Conservation (phyloP, 208 protist genomes). For the Wallacemonas rigidus region DNA sequence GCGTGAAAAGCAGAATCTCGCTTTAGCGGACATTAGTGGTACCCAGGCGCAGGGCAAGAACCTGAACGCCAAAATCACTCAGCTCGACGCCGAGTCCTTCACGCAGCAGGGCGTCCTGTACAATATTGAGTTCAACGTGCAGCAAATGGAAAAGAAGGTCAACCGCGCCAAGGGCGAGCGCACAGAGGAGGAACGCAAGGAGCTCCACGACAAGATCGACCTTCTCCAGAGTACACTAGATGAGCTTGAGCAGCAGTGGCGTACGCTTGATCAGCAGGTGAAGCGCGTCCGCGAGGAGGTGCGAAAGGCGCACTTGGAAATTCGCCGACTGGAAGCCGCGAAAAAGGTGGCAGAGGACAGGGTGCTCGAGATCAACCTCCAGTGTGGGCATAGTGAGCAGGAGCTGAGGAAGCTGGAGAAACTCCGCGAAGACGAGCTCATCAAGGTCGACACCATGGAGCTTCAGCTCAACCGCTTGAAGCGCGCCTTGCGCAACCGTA, state of each 20-base stretch:
- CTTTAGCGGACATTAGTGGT: conserved; percentile 85
- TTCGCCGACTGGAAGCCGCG: conserved; percentile 56
- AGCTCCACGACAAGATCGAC: conserved; percentile 85
- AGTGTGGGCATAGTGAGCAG: conserved; percentile 70
- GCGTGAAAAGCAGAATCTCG: conserved; percentile 54
- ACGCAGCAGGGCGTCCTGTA: conserved; percentile 94
- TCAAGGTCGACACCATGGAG: conserved; percentile 84
- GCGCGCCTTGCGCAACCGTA: conserved; percentile 42
- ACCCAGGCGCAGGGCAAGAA: conserved; percentile 87
- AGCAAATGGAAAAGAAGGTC: conserved; percentile 96
- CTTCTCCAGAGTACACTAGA: conserved; percentile 85
- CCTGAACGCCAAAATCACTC: conserved; percentile 74
- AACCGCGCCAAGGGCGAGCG: conserved; percentile 87
- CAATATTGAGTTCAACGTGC: conserved; percentile 93
- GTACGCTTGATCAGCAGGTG: conserved; percentile 82
- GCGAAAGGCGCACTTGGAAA: conserved; percentile 52
- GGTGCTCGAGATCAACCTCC: conserved; percentile 81
- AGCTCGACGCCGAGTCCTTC: conserved; percentile 86
- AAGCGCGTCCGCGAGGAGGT: conserved; percentile 91
- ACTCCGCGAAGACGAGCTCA: conserved; percentile 75
- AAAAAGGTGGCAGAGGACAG: conserved; percentile 53
- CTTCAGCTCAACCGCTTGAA: conserved; percentile 85
- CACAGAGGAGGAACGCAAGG: conserved; percentile 89
- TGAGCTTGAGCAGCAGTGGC: conserved; percentile 76
- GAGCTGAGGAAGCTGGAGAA: conserved; percentile 58